Conservation (phyloP, 2,329 filamentous ascomycete species). For the Epichloe typhina region DNA sequence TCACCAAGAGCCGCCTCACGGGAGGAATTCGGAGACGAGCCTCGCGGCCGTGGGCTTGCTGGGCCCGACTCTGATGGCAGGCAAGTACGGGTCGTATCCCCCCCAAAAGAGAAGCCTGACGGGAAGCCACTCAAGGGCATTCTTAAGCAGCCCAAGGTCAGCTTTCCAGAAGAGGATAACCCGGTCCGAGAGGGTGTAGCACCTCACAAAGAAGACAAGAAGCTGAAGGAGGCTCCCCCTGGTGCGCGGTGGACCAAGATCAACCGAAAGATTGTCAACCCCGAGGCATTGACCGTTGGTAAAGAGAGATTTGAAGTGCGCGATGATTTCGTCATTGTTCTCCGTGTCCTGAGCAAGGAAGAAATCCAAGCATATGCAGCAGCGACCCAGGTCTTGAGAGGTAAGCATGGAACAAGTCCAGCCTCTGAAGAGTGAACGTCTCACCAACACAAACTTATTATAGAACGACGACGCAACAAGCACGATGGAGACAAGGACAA, state of each 20-base stretch:
- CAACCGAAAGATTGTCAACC: slow-evolving; percentile 75
- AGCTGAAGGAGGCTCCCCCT: slow-evolving; percentile 59
- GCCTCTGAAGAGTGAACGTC: background rate
- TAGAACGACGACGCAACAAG: slow-evolving; percentile 21
- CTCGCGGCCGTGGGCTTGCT: slow-evolving; percentile 29
- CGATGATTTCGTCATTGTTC: slow-evolving; percentile 86
- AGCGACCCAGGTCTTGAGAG: slow-evolving; percentile 69
- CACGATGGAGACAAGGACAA: slow-evolving; percentile 24
- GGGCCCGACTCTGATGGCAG: slow-evolving; percentile 26
- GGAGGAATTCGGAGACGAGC: slow-evolving; percentile 15
- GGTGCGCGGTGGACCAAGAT: slow-evolving; percentile 92
- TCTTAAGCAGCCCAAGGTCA: slow-evolving; percentile 64
- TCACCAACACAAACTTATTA: background rate
- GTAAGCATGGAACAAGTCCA: slow-evolving; percentile 28
- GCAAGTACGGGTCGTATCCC: slow-evolving; percentile 58
- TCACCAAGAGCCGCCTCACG: slow-evolving; percentile 5
- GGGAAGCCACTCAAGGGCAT: slow-evolving; percentile 69
- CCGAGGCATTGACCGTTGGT: slow-evolving; percentile 71
- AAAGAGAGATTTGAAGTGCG: slow-evolving; percentile 85
- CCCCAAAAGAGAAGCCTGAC: slow-evolving; percentile 46
- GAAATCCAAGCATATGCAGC: slow-evolving; percentile 82
- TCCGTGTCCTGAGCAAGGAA: slow-evolving; percentile 74
- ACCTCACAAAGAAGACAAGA: slow-evolving; percentile 78
- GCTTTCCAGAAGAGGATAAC: slow-evolving; percentile 78
- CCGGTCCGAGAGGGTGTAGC: slow-evolving; percentile 81